These are phyloP conservation scores for Capsicum baccatum DNA, from an alignment of 257 asterid species.

Conservation along the genomic window DNA sequence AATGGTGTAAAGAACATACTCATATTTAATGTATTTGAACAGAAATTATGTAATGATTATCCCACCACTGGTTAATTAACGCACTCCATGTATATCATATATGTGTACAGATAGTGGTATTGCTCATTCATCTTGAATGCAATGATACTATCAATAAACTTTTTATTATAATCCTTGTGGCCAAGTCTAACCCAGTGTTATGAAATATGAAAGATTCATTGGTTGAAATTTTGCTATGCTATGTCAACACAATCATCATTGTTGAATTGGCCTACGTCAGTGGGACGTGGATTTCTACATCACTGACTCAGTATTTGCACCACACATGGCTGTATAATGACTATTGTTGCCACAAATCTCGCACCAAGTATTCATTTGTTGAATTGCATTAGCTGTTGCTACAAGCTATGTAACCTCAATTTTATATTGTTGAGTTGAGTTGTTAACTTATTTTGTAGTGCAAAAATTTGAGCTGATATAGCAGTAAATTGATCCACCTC, in stretches of 20 bases:
- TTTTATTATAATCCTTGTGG: not conserved
- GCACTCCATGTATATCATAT: not conserved
- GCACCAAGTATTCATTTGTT: too few species aligned
- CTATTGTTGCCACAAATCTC: too few species aligned
- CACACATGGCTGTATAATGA: too few species aligned
- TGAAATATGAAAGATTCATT: not conserved
- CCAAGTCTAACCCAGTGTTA: constrained; percentile 9
- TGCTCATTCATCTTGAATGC: not conserved
- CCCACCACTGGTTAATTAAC: constrained; percentile 3
- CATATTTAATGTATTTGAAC: constrained; percentile 14
- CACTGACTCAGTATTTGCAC: too few species aligned
- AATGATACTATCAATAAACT: not conserved
- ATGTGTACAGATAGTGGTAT: not conserved
- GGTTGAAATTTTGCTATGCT: not conserved
- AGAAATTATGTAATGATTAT: constrained; percentile 8
- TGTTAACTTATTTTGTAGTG: too few species aligned
- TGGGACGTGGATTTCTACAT: not conserved
- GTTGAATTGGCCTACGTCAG: not conserved
- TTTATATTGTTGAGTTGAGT: too few species aligned
- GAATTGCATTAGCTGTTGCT: too few species aligned
- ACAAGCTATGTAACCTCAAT: too few species aligned
- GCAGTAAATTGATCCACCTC: too few species aligned
- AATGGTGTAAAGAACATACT: not conserved
- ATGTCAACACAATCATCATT: not conserved
- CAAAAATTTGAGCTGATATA: too few species aligned